Evolutionary conservation across 2,329 filamentous ascomycete species (phyloP).

Genomic region (Aspergillus ustus): DNA sequence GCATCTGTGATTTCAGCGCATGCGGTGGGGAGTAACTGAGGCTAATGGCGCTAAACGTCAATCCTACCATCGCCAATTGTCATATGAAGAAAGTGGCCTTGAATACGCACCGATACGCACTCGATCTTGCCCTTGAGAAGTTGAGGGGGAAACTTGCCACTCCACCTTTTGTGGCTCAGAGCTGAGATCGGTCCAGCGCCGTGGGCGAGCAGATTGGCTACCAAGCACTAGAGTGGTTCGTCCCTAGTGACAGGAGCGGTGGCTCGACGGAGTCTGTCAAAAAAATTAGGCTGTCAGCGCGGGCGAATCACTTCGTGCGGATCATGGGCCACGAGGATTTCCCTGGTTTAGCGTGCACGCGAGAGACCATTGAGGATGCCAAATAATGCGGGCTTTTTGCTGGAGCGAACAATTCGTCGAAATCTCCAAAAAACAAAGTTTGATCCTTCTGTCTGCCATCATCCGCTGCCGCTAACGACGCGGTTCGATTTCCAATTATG

Average conservation of each 20-base stretch:
- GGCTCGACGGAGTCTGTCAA: constrained; percentile 6
- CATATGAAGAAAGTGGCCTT: not conserved
- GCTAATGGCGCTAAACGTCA: not conserved
- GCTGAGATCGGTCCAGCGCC: not conserved
- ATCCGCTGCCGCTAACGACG: not conserved
- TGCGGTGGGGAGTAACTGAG: not conserved
- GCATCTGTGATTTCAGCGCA: constrained; percentile 5
- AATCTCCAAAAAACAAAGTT: not conserved
- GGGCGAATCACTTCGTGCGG: constrained; percentile 4
- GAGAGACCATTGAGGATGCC: not conserved
- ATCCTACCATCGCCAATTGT: not conserved
- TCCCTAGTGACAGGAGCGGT: constrained; percentile 1
- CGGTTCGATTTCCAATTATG: not conserved
- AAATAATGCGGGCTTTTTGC: not conserved
- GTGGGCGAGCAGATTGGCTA: constrained; percentile 6
- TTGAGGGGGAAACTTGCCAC: not conserved
- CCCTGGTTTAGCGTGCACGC: constrained; percentile 5
- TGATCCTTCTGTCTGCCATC: not conserved
- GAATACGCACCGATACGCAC: not conserved
- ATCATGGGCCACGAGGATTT: constrained; percentile 13
- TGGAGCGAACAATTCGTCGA: constrained; percentile 1
- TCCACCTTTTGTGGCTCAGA: not conserved
- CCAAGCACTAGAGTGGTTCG: constrained; percentile 3
- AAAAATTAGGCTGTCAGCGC: constrained; percentile 6
- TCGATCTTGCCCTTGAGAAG: not conserved